These are phyloP conservation scores for Psilocybe cyanescens DNA, from an alignment of 768 basidiomycete species.

Conservation along the genomic window DNA sequence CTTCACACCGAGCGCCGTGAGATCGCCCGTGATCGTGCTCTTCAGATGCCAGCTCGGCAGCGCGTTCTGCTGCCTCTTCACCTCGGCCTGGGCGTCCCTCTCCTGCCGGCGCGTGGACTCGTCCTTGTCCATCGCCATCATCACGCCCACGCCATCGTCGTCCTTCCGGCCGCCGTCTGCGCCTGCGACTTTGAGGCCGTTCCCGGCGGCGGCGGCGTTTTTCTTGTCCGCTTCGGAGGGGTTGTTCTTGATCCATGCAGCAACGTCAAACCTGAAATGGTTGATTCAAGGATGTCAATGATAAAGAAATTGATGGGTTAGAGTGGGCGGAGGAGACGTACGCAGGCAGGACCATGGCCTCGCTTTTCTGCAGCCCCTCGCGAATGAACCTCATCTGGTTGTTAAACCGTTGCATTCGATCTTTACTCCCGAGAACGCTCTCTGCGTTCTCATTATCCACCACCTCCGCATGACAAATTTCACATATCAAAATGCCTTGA, in stretches of 20 bases:
- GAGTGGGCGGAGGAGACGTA: slow-evolving; percentile 39
- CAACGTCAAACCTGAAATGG: slow-evolving; percentile 73
- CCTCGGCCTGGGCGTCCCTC: slow-evolving; percentile 79
- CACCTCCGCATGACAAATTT: slow-evolving; percentile 85
- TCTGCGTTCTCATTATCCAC: slow-evolving; percentile 92
- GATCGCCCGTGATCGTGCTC: slow-evolving; percentile 92
- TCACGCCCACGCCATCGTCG: slow-evolving; percentile 82
- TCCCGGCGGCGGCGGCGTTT: slow-evolving; percentile 51
- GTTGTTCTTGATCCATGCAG: slow-evolving; percentile 79
- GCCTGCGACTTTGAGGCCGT: slow-evolving; percentile 76
- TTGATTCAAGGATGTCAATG: not conserved
- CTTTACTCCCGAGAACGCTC: slow-evolving; percentile 83
- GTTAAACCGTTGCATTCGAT: slow-evolving; percentile 96
- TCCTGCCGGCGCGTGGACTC: slow-evolving; percentile 74
- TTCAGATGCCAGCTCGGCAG: slow-evolving; percentile 95
- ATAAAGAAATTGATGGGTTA: not conserved
- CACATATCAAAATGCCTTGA: slow-evolving; percentile 76
- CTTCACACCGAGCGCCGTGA: slow-evolving; percentile 84
- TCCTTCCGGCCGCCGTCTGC: slow-evolving; percentile 60
- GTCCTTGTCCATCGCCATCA: slow-evolving; percentile 90
- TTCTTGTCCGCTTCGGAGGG: slow-evolving; percentile 66
- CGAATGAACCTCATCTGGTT: slow-evolving; percentile 86
- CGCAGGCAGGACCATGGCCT: slow-evolving; percentile 85
- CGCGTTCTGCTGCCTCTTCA: slow-evolving; percentile 88
- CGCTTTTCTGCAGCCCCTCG: slow-evolving; percentile 88